Evolutionary conservation across 2,329 filamentous ascomycete genomes (phyloP).

Genomic region (Penicillium sp.): DNA sequence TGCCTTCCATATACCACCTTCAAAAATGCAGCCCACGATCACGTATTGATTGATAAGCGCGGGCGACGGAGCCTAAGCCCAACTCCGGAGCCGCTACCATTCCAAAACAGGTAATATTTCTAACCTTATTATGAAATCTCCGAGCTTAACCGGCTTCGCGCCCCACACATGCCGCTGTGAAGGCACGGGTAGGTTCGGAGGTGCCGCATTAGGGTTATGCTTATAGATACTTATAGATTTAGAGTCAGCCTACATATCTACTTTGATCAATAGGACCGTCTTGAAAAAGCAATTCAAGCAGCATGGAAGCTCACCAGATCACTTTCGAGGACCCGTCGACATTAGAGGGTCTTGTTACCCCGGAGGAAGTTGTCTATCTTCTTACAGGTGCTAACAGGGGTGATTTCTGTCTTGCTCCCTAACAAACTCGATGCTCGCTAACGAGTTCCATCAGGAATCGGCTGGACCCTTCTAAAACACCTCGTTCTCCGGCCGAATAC

Average conservation of each 20-base stretch:
- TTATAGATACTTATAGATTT: too few species aligned
- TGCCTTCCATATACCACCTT: too few species aligned
- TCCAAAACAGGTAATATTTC: too few species aligned
- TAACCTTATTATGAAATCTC: too few species aligned
- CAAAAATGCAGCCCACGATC: too few species aligned
- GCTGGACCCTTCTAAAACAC: background rate
- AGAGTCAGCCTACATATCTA: background rate
- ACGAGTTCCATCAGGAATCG: background rate
- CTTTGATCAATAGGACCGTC: background rate
- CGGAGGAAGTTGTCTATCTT: background rate
- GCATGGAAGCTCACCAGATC: background rate
- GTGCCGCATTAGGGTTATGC: too few species aligned
- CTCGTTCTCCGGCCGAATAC: background rate
- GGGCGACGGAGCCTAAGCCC: too few species aligned
- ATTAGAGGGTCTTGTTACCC: background rate
- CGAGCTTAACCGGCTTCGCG: too few species aligned
- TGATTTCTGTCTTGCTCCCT: background rate
- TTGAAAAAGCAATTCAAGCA: background rate
- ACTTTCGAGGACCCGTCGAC: background rate
- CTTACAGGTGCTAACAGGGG: background rate
- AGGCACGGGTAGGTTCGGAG: too few species aligned
- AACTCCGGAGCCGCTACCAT: too few species aligned
- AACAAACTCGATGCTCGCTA: background rate
- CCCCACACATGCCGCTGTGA: too few species aligned
- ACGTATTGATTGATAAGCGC: too few species aligned